phyloP scores from a whole-genome alignment of 2,329 filamentous ascomycete species.

The Aureobasidium sp. region DNA sequence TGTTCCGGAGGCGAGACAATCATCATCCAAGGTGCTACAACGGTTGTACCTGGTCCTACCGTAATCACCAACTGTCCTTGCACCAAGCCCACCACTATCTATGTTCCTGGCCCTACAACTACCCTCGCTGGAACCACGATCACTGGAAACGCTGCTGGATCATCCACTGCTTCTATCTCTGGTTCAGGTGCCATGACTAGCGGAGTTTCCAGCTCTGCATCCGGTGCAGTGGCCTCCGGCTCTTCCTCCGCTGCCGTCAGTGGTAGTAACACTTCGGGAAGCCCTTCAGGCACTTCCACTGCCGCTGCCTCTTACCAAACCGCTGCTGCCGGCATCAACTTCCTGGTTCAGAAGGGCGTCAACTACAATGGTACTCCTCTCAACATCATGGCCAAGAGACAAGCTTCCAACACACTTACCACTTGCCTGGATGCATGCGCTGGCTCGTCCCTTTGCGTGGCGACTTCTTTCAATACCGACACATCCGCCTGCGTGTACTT shows the following conservation, averaged over 20 bases:
- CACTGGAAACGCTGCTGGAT: not conserved
- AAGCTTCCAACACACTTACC: not conserved
- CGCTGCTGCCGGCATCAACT: not conserved
- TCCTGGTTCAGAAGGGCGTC: not conserved
- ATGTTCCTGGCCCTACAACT: not conserved
- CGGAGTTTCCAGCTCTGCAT: not conserved
- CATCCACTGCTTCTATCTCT: not conserved
- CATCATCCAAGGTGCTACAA: not conserved
- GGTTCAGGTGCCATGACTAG: not conserved
- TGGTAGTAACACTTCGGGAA: not conserved
- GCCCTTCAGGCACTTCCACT: not conserved
- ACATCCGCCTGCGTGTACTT: not conserved
- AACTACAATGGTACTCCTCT: not conserved
- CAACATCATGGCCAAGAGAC: not conserved
- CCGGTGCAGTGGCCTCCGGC: not conserved
- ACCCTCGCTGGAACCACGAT: not conserved
- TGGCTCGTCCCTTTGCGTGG: not conserved
- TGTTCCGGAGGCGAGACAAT: not conserved
- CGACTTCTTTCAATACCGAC: conserved; percentile 1
- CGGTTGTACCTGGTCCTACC: not conserved
- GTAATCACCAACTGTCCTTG: conserved; percentile 7
- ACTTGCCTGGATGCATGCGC: not conserved
- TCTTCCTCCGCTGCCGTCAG: not conserved
- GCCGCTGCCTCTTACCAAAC: not conserved
- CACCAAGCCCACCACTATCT: not conserved